Conservation (phyloP, 306 rosid genomes). For the Vachellia pachyceras region DNA sequence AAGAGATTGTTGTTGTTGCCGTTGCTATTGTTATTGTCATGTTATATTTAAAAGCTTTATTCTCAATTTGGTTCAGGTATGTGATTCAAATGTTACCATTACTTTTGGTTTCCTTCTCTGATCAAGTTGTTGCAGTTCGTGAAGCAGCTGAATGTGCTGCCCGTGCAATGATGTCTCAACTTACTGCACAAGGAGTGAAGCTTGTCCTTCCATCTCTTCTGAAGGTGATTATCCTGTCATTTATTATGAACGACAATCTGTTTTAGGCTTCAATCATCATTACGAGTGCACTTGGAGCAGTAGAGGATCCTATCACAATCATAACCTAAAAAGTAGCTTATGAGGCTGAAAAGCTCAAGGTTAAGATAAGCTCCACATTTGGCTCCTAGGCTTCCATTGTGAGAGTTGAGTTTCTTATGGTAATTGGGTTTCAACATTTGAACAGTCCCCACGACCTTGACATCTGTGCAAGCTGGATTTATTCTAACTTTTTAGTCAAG, state of each 20-base stretch:
- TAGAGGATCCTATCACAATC: neutral
- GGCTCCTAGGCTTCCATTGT: neutral
- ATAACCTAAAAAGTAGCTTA: neutral
- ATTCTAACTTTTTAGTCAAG: neutral
- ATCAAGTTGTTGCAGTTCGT: conserved; percentile 96
- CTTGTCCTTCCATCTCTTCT: conserved; percentile 98
- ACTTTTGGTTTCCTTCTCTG: conserved; percentile 94
- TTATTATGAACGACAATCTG: conserved; percentile 3
- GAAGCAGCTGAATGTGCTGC: conserved; percentile 98
- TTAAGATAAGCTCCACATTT: neutral
- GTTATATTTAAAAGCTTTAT: conserved; percentile 26
- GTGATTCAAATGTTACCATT: conserved; percentile 93
- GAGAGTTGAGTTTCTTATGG: neutral
- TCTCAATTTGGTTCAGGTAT: conserved; percentile 62
- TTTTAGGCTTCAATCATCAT: neutral
- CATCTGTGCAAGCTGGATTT: neutral
- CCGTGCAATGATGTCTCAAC: conserved; percentile 99
- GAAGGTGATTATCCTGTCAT: conserved; percentile 61
- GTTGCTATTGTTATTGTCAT: neutral
- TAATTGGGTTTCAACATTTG: neutral
- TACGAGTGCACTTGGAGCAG: too few species aligned
- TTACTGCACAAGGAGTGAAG: conserved; percentile 96
- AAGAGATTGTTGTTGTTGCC: conserved; percentile 7
- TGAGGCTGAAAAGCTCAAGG: neutral
- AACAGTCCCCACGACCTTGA: neutral